Percentiles rank a stretch among this genome's conserved stretches.
phyloP scores from a whole-genome alignment of 2,329 filamentous ascomycete species.

The Thelonectria blattea region DNA sequence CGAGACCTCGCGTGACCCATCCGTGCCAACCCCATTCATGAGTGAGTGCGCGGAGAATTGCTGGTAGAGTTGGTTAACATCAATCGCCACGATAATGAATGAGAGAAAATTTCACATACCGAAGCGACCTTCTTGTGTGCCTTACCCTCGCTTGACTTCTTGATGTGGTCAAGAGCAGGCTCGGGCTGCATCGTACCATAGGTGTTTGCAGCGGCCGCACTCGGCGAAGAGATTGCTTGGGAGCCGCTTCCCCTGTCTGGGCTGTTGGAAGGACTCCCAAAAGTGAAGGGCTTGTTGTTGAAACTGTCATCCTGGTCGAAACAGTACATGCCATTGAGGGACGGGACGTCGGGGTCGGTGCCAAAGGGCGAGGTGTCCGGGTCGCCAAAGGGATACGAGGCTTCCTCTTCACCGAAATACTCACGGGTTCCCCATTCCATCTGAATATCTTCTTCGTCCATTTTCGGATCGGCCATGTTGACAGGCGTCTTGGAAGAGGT shows the following conservation, averaged over 20 bases:
- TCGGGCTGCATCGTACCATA: conserved; percentile 39
- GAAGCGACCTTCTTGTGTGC: conserved; percentile 43
- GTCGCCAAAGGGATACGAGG: background rate
- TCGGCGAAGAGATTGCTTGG: conserved; percentile 47
- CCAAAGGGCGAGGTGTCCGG: conserved; percentile 17
- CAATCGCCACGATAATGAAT: background rate
- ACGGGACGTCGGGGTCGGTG: conserved; percentile 22
- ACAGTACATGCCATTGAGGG: conserved; percentile 40
- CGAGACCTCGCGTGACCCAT: conserved; percentile 59
- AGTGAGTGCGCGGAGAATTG: conserved; percentile 58
- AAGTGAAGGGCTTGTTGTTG: conserved; percentile 60
- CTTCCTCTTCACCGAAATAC: conserved; percentile 33
- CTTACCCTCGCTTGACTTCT: conserved; percentile 34
- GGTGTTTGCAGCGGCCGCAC: conserved; percentile 49
- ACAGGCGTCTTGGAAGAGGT: conserved; percentile 52
- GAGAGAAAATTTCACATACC: conserved; percentile 41
- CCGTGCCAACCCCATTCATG: conserved; percentile 55
- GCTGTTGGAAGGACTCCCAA: conserved; percentile 64
- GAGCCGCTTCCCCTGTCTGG: conserved; percentile 48
- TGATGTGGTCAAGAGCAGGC: conserved; percentile 32
- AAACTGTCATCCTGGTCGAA: conserved; percentile 50
- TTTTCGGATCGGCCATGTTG: conserved; percentile 50
- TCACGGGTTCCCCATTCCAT: conserved; percentile 51
- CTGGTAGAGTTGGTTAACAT: conserved; percentile 45
- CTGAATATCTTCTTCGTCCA: conserved; percentile 50